Evolutionary conservation across 2,329 filamentous ascomycete genomes (phyloP), one percentile per base, ranked within the genome.

Genomic region (Aaosphaeria arxii): DNA sequence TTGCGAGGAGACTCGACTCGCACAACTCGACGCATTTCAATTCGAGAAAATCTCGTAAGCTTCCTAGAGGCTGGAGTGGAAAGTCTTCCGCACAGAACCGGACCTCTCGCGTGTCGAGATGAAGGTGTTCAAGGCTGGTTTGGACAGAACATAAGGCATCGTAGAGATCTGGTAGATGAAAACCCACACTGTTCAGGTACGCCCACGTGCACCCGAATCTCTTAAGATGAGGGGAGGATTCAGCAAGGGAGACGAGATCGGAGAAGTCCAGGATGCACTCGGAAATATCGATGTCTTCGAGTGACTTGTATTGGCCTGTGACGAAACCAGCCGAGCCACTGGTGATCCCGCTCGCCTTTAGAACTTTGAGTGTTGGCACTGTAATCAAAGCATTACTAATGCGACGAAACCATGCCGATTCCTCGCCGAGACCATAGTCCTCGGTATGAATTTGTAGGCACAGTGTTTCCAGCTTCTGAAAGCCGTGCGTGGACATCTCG

Each of bases 161-260:
- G 11, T 44, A 49, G 5, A 64, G 46, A 38, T 51, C 42, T 2
- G 46, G 47, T 2, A 52, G 38, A 3, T 46, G 32, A 4, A 41
- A 30, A 2, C n/a, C 7, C 3, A 11, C 5, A 5, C 11, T n/a
- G 9, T 53, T 17, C 1, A 55, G 36, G 6, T 24, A 57, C 1
- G 49, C 42, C 64, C 63, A 67, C 9, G 45, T 44, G 39, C 57
- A 64, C 5, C 43, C 41, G 17, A 67, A 53, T 13, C 62, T 52
- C 31, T 47, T 53, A 5, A 67, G 36, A 2, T 45, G 43, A 1
- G 54, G 33, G 42, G 59, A 66, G 1, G 44, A 47, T 6, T 11
- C 31, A 5, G 53, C 36, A 1, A 64, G 7, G 0, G 48, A 7
- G 2, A 44, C 38, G 1, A 64, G 30, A 4, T 56, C 44, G 1